Evolutionary conservation across 192 early-diverging fungal genomes (phyloP), one percentile per base, ranked within the genome.

Genomic region (Backusella westeae): DNA sequence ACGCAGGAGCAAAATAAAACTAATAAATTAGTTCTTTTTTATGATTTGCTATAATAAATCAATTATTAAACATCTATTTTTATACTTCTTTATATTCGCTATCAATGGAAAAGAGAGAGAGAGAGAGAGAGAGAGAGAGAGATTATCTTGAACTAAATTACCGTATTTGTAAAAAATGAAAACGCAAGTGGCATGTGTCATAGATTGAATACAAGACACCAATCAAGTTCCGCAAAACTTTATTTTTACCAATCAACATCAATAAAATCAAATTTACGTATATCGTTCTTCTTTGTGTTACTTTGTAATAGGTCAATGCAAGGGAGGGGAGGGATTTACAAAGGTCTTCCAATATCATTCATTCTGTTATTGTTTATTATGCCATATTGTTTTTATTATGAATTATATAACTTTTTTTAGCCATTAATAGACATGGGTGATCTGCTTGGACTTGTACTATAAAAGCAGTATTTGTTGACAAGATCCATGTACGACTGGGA

Each of bases 391-490:
- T 39, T 39, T 44, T 44, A 39, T 12, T 39, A 39, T 39, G 0
- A 15, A 17, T 44, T 17, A 32, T 32, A 3, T 32, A 32, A 32
- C 1, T 15, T 17, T 15, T 17, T 56, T 68, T 52, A 75, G 34
- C 74, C 74, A 14, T 75, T 75, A 26, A 75, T 75, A 52, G 74
- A 56, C 74, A 75, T 80, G 42, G 75, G 75, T n/a, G 79, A 81
- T 35, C 75, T 71, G 32, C 46, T 75, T 21, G 75, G 74, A 38
- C 75, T 81, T 0, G 82, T 80, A 59, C 72, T 65, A 66, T 86
- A 89, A 69, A 89, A 89, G 73, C 88, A 89, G 73, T 89, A 89
- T 59, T 84, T 84, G 71, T 86, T 83, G 6, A 89, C 86, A 34
- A 89, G 65, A 39, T 87, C 86, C 74, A 78, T 81, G 71, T 89